Percentiles rank a stretch among this genome's conserved stretches.
Evolutionary conservation across 495 filamentous ascomycete genomes (phyloP).

Genomic region (Aspergillus asperescens): DNA sequence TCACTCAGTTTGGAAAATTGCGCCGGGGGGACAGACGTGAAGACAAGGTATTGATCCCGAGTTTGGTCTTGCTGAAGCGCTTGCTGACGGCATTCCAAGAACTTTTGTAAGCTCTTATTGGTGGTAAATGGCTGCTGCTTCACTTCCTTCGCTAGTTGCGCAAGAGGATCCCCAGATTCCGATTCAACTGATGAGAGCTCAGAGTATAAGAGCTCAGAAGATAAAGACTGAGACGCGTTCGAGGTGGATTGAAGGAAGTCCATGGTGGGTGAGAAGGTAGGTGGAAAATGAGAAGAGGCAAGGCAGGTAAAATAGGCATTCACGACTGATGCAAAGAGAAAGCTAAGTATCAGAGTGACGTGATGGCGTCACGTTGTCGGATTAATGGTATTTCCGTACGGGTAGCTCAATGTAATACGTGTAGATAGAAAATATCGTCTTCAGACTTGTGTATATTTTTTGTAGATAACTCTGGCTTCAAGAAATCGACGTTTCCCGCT

Average conservation of each 20-base stretch:
- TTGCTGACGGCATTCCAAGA: conserved; percentile 15
- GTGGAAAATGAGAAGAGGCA: conserved; percentile 10
- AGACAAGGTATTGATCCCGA: conserved; percentile 20
- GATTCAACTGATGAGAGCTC: conserved; percentile 16
- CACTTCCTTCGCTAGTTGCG: conserved; percentile 14
- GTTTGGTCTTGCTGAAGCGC: conserved; percentile 21
- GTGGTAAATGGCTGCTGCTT: conserved; percentile 16
- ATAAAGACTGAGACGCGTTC: conserved; percentile 12
- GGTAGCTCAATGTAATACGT: no score
- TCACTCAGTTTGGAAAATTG: conserved; percentile 18
- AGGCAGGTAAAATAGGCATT: background rate
- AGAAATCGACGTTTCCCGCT: no score
- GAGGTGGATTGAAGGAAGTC: conserved; percentile 16
- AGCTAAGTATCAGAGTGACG: no score
- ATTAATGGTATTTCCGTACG: no score
- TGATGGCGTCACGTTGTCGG: no score
- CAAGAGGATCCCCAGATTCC: conserved; percentile 15
- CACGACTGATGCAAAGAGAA: no score
- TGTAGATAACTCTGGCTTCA: no score
- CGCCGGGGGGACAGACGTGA: conserved; percentile 17
- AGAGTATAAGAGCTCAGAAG: conserved; percentile 14
- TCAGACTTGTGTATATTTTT: no score
- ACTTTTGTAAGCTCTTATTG: conserved; percentile 15
- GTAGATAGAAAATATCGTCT: no score
- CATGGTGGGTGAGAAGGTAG: conserved; percentile 12